Evolutionary conservation across 345 rosid genomes (phyloP).

Genomic region (Conringia planisiliqua): DNA sequence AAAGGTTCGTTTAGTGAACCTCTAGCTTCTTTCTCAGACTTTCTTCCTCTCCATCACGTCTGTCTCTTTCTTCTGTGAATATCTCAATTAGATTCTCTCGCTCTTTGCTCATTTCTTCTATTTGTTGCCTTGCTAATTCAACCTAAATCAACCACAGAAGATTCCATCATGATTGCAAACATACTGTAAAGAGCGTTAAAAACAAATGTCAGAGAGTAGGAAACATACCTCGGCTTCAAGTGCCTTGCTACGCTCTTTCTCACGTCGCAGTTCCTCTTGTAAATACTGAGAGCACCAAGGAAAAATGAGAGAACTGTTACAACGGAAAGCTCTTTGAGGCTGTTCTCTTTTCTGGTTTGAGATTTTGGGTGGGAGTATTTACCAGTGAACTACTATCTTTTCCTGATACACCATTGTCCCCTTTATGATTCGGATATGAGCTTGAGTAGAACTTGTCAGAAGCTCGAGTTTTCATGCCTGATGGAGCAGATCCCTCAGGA

Average conservation of each 20-base stretch:
- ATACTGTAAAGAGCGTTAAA: not conserved
- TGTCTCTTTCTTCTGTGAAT: slow-evolving; percentile 74
- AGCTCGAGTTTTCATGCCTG: slow-evolving; percentile 30
- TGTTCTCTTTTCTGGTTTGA: slow-evolving; percentile 4
- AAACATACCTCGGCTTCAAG: slow-evolving; percentile 58
- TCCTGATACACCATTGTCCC: slow-evolving; percentile 23
- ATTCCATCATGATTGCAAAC: slow-evolving; percentile 20
- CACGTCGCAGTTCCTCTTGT: slow-evolving; percentile 39
- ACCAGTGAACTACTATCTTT: slow-evolving; percentile 34
- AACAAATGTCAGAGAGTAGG: not conserved
- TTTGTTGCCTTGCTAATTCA: slow-evolving; percentile 38
- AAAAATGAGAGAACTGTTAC: not conserved
- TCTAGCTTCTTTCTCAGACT: slow-evolving; percentile 60
- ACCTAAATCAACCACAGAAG: slow-evolving; percentile 40
- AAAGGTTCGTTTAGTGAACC: slow-evolving; percentile 36
- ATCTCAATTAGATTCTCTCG: slow-evolving; percentile 63
- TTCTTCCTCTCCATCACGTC: slow-evolving; percentile 68
- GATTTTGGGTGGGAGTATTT: slow-evolving; percentile 21
- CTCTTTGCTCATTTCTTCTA: slow-evolving; percentile 65
- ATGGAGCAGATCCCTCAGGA: slow-evolving; percentile 23
- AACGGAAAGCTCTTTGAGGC: slow-evolving; percentile 5
- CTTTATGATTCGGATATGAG: slow-evolving; percentile 28
- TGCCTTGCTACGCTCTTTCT: slow-evolving; percentile 46
- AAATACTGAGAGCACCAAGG: slow-evolving; percentile 15
- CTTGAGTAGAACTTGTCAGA: slow-evolving; percentile 38